Percentiles rank a stretch among this genome's conserved stretches.
Conservation (phyloP, 2,329 filamentous ascomycete genomes). For the Aspergillus candidus region DNA sequence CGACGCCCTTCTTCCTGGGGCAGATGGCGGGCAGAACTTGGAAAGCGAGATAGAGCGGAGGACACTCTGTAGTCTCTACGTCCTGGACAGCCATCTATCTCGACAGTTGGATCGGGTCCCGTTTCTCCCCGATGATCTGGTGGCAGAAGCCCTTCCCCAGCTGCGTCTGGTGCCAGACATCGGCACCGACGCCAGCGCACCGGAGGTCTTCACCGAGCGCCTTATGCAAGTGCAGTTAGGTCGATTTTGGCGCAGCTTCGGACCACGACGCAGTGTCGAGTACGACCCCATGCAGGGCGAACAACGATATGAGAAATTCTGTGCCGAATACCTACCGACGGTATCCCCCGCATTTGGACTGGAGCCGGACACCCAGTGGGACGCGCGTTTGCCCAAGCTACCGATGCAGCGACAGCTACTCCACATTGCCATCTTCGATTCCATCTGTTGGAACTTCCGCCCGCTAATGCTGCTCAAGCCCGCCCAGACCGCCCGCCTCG, state of each 20-base stretch:
- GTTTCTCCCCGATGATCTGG: neutral
- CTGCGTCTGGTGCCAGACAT: neutral
- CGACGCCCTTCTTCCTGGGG: neutral
- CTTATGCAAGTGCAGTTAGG: slow-evolving; percentile 6
- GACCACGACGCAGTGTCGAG: neutral
- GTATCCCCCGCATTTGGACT: neutral
- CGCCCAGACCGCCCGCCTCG: neutral
- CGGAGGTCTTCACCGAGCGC: slow-evolving; percentile 4
- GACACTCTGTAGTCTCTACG: slow-evolving; percentile 4
- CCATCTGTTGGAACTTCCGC: slow-evolving; percentile 5
- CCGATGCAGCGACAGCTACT: slow-evolving; percentile 5
- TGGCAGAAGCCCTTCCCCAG: neutral
- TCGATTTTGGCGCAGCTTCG: slow-evolving; percentile 2
- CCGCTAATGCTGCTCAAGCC: slow-evolving; percentile 1
- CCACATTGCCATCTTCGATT: slow-evolving; percentile 6
- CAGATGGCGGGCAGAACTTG: neutral
- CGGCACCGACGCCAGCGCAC: neutral
- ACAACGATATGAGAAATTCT: slow-evolving; percentile 6
- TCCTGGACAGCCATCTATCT: slow-evolving; percentile 5
- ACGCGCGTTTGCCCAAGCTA: neutral
- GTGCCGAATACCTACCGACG: slow-evolving; percentile 2
- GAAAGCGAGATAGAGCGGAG: slow-evolving; percentile 5
- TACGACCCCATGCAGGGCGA: slow-evolving; percentile 4
- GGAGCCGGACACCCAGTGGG: slow-evolving; percentile 1
- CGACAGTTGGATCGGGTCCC: slow-evolving; percentile 3